Conservation (phyloP, 1,284 basidiomycete genomes). For the Cryptococcus wingfieldii region DNA sequence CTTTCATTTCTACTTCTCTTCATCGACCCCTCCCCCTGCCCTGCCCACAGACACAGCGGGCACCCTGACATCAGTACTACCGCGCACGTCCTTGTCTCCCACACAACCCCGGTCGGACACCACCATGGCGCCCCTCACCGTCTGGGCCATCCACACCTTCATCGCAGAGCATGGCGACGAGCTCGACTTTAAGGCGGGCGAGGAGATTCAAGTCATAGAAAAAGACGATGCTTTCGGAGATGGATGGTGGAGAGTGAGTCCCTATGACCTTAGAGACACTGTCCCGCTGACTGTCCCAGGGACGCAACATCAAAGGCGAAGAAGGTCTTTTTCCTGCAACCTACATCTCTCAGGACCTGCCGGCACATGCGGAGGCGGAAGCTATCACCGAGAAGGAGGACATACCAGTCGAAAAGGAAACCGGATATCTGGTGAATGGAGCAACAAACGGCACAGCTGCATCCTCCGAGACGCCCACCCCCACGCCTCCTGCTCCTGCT, state of each 20-base stretch:
- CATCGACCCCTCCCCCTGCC: background rate
- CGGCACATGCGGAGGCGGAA: constrained; percentile 24
- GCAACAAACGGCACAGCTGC: background rate
- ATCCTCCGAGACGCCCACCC: constrained; percentile 1
- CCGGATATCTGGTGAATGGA: no score
- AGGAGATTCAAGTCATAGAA: constrained; percentile 84
- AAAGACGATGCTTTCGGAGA: constrained; percentile 90
- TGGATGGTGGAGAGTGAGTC: constrained; percentile 96
- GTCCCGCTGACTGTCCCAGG: constrained; percentile 54
- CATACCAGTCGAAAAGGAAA: no score
- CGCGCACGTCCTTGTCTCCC: background rate
- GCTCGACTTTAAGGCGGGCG: constrained; percentile 77
- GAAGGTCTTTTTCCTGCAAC: constrained; percentile 85
- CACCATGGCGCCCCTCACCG: constrained; percentile 22
- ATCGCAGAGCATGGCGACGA: constrained; percentile 91
- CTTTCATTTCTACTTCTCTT: background rate
- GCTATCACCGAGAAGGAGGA: no score
- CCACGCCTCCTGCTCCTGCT: background rate
- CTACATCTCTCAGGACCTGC: constrained; percentile 66
- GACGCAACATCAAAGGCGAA: constrained; percentile 75
- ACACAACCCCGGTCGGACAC: background rate
- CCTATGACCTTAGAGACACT: background rate
- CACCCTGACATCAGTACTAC: background rate
- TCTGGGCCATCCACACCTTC: constrained; percentile 55
- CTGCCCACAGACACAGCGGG: background rate